Evolutionary conservation across 2,329 filamentous ascomycete species (phyloP).

Genomic region (Stemphylium lycopersici): DNA sequence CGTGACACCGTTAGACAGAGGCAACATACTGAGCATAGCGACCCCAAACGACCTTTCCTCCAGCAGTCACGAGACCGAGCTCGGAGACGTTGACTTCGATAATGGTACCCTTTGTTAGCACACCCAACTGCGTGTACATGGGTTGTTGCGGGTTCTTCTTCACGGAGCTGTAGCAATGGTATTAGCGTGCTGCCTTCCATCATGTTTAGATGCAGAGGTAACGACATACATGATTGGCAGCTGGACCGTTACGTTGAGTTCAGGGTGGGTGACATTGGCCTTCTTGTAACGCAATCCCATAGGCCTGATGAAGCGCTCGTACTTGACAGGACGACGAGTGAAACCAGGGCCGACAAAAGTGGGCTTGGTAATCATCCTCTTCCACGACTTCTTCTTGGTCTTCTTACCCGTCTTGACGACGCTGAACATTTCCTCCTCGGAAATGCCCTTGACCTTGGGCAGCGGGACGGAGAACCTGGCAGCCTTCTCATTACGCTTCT

Average conservation of each 20-base stretch:
- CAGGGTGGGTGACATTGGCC: constrained; percentile 74
- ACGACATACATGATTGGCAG: constrained; percentile 58
- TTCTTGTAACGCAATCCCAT: constrained; percentile 81
- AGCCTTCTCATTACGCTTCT: constrained; percentile 87
- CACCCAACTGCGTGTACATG: constrained; percentile 88
- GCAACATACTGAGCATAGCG: constrained; percentile 35
- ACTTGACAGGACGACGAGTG: constrained; percentile 84
- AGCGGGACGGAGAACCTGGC: constrained; percentile 91
- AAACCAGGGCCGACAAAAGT: constrained; percentile 93
- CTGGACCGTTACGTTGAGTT: constrained; percentile 86
- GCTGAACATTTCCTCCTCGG: constrained; percentile 95
- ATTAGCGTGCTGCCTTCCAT: constrained; percentile 4
- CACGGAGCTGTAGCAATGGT: constrained; percentile 51
- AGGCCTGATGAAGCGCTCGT: constrained; percentile 52
- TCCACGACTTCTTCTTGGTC: constrained; percentile 82
- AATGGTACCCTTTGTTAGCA: constrained; percentile 63
- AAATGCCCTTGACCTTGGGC: constrained; percentile 91
- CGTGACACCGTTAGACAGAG: no score
- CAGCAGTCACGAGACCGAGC: constrained; percentile 85
- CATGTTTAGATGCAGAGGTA: not conserved
- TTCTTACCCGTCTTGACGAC: constrained; percentile 90
- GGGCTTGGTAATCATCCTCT: constrained; percentile 77
- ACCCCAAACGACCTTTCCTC: constrained; percentile 70
- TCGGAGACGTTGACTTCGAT: constrained; percentile 95
- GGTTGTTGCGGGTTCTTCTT: constrained; percentile 90